Evolutionary conservation across 352 stramenopile genomes (phyloP), one percentile per base, ranked within the genome.

Genomic region (Pythium scleroteichum): DNA sequence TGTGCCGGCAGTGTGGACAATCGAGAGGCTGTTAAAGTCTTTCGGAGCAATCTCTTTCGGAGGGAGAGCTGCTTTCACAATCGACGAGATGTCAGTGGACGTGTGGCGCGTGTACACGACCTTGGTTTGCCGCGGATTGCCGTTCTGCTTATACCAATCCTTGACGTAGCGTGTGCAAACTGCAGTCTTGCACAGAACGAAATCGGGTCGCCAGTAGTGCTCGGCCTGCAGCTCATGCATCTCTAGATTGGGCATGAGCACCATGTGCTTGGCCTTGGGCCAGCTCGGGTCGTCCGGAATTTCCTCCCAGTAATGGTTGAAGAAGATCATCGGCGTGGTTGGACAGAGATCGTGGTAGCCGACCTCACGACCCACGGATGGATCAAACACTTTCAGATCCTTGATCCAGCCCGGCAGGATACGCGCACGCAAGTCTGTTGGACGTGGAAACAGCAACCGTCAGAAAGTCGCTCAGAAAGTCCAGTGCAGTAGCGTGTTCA

Each of bases 51-150:
- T 55, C 20, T 14, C 54, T n/a, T 48, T 22, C 8, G 26, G 19
- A 3, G 49, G 27, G n/a, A 61, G 44, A 24, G 27, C 7, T 3
- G 27, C 29, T 4, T 35, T 45, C 7, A 44, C 45, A 10, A 46
- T 50, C 4, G 60, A 44, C 10, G 76, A 69, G 17, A 79, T 59
- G 33, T 89, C 69, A 1, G 75, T 78, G n/a, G 77, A 75, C 39
- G 77, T 87, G 55, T 89, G 79, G 17, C 73, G 73, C 8, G 77
- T 86, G 57, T 83, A 87, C 10, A 87, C 53, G 1, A 89, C 72
- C 6, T 71, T 62, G 2, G 75, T 65, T 27, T 71, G 65, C 26
- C 75, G 69, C 14, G 71, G 73, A 32, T 88, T 87, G 14, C 73
- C 77, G 35, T 87, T 66, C 24, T 84, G 79, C 17, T 57, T 29